These are phyloP conservation scores for Podochytrium sp. DNA, from an alignment of 192 early-diverging fungal species.

Conservation along the genomic window DNA sequence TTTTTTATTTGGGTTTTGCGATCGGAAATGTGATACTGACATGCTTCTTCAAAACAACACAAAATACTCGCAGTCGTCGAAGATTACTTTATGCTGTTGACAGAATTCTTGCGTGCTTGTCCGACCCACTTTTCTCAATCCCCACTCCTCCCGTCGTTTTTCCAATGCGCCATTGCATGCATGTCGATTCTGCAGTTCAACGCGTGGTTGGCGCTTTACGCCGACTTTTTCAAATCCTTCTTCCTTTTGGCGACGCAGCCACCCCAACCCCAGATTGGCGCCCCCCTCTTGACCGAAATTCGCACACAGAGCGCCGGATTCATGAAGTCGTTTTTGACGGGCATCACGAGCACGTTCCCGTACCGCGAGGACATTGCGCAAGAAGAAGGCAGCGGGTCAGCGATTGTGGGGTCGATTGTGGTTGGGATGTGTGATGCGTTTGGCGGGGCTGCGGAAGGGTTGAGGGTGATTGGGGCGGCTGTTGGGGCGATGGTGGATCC, in stretches of 20 bases:
- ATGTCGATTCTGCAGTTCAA: slow-evolving; percentile 43
- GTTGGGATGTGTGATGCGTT: neutral
- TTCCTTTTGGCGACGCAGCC: slow-evolving; percentile 19
- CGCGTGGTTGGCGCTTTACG: slow-evolving; percentile 32
- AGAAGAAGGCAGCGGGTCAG: slow-evolving; percentile 3
- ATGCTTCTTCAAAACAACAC: neutral
- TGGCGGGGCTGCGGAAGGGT: neutral
- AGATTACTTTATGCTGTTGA: slow-evolving; percentile 72
- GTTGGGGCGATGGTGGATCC: neutral
- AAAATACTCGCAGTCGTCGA: slow-evolving; percentile 63
- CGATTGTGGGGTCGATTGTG: slow-evolving; percentile 3
- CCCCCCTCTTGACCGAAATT: neutral
- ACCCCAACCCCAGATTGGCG: neutral
- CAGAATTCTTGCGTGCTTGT: slow-evolving; percentile 49
- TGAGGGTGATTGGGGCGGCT: neutral
- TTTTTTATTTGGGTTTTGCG: slow-evolving; percentile 9
- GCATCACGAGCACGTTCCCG: slow-evolving; percentile 14
- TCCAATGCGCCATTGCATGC: slow-evolving; percentile 68
- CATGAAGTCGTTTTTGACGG: neutral
- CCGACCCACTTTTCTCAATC: slow-evolving; percentile 62
- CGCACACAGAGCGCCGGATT: neutral
- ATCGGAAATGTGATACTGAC: neutral
- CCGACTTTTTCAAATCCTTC: slow-evolving; percentile 22
- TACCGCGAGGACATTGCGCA: slow-evolving; percentile 25
- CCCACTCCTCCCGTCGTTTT: slow-evolving; percentile 54